Percentiles rank a stretch among this genome's conserved stretches.
These are phyloP conservation scores for Macroventuria anomochaeta DNA, from an alignment of 2,329 filamentous ascomycete genomes.

Conservation along the genomic window DNA sequence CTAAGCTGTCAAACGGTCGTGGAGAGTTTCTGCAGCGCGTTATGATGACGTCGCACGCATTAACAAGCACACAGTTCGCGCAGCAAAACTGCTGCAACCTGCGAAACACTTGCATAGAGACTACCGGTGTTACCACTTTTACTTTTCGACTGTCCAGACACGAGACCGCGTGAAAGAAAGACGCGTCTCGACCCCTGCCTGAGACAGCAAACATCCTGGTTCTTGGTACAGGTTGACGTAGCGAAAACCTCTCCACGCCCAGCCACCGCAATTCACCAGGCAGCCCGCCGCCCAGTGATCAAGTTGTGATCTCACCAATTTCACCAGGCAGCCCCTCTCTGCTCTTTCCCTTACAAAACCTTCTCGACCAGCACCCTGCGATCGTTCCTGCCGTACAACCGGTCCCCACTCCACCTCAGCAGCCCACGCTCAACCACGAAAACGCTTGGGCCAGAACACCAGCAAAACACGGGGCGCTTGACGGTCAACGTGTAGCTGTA, in stretches of 20 bases:
- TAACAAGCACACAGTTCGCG: not conserved
- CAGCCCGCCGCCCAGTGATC: constrained; percentile 8
- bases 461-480: constrained; percentile 15
- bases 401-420: constrained; percentile 2
- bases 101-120: not conserved
- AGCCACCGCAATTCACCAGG: constrained; percentile 14
- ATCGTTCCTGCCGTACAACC: constrained; percentile 4
- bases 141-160: not conserved
- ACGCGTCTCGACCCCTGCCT: constrained; percentile 18
- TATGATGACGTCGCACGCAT: constrained; percentile 3
- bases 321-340: constrained; percentile 10
- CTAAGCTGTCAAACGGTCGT: constrained; percentile 5
- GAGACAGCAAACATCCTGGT: constrained; percentile 12
- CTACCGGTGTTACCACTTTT: no score
- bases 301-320: not conserved
- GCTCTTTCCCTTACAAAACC: constrained; percentile 9
- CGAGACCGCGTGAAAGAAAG: constrained; percentile 8
- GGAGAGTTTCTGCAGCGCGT: constrained; percentile 2
- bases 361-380: constrained; percentile 10
- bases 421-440: not conserved
- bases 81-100: not conserved
- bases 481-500: constrained; percentile 3
- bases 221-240: constrained; percentile 15
- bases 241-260: constrained; percentile 18
- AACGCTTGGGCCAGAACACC: constrained; percentile 10